phyloP scores from a whole-genome alignment of 148 eudicot species.

The Nyssa sinensis region DNA sequence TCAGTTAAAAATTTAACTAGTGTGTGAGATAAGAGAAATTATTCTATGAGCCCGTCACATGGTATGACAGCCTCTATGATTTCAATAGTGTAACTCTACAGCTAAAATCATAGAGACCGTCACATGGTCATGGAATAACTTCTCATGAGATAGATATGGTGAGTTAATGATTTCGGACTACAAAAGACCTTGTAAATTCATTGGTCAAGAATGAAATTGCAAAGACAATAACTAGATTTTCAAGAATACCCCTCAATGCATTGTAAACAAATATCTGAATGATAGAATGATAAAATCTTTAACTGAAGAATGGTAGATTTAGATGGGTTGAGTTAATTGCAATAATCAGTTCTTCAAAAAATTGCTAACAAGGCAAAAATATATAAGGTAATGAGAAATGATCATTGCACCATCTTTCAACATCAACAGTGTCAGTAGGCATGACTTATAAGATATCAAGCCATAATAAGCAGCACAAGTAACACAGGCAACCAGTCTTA shows the following conservation, averaged over 20 bases:
- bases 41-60: too few species aligned
- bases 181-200: neutral
- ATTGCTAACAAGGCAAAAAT: neutral
- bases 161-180: neutral
- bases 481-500: neutral
- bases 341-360: neutral
- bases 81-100: neutral
- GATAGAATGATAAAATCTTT: neutral
- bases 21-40: too few species aligned
- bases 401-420: neutral
- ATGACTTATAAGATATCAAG: too few species aligned
- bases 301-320: neutral
- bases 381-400: neutral
- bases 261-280: neutral
- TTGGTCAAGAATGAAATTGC: neutral
- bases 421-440: neutral
- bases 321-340: neutral
- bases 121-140: too few species aligned
- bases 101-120: too few species aligned
- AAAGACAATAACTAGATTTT: neutral
- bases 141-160: too few species aligned
- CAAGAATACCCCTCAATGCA: neutral
- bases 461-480: neutral
- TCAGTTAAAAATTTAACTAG: too few species aligned
- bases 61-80: too few species aligned